Evolutionary conservation across 192 early-diverging fungal species (phyloP).

Genomic region (Irineochytrium annulatum): DNA sequence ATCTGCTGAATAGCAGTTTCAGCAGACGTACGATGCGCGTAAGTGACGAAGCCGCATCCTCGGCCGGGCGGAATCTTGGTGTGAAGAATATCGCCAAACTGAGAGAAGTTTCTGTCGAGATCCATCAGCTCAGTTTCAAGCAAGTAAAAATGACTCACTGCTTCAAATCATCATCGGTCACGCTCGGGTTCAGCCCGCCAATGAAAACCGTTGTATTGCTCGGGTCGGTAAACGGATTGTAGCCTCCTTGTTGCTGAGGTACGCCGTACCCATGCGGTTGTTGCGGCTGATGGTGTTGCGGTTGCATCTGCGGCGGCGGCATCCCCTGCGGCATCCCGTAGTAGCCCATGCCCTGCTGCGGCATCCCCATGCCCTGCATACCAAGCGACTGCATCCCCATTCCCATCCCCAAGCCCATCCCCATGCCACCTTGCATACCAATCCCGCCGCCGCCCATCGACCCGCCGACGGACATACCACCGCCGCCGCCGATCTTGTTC

Average conservation of each 20-base stretch:
- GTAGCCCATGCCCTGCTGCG: conserved; percentile 21
- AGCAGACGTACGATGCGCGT: conserved; percentile 73
- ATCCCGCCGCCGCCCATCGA: background rate
- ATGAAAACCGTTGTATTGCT: conserved; percentile 97
- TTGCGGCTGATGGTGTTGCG: conserved; percentile 15
- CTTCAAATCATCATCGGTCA: conserved; percentile 83
- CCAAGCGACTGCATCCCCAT: background rate
- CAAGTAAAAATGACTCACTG: conserved; percentile 17
- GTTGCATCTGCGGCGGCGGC: conserved; percentile 16
- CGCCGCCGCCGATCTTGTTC: conserved; percentile 20
- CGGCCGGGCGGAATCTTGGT: conserved; percentile 93
- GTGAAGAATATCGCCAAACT: conserved; percentile 89
- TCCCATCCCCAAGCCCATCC: conserved; percentile 5
- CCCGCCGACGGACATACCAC: background rate
- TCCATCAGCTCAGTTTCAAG: background rate
- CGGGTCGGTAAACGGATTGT: conserved; percentile 63
- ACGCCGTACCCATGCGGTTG: conserved; percentile 1
- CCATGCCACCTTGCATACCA: background rate
- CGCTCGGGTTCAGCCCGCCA: conserved; percentile 78
- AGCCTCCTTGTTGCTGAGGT: conserved; percentile 12
- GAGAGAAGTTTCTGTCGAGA: conserved; percentile 61
- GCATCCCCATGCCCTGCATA: background rate
- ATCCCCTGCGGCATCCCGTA: conserved; percentile 16
- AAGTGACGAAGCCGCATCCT: conserved; percentile 96
- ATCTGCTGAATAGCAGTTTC: conserved; percentile 87